phyloP scores from a whole-genome alignment of 345 rosid species.

The Citrus medica region DNA sequence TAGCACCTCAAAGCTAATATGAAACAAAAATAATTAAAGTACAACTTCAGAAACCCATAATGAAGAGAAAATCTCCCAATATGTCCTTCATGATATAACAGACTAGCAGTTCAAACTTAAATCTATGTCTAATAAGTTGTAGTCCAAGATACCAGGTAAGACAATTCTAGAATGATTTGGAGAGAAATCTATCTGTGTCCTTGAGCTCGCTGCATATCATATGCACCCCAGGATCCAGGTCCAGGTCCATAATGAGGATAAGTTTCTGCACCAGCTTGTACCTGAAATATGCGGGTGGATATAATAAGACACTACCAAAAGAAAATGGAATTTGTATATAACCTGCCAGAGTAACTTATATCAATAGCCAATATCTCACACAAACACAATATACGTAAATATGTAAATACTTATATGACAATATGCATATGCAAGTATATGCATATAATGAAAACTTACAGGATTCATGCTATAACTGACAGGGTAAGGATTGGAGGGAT shows the following conservation, averaged over 20 bases:
- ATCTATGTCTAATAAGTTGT: constrained; percentile 32
- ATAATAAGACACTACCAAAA: not conserved
- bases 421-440: not conserved
- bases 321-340: not conserved
- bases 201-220: constrained; percentile 65
- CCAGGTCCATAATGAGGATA: constrained; percentile 74
- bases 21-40: constrained; percentile 19
- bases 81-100: constrained; percentile 19
- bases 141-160: constrained; percentile 38
- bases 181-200: constrained; percentile 59
- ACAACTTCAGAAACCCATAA: constrained; percentile 27
- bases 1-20: constrained; percentile 13
- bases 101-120: constrained; percentile 26
- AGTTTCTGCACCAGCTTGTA: constrained; percentile 57
- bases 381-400: constrained; percentile 1
- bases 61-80: constrained; percentile 16
- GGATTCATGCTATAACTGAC: constrained; percentile 71
- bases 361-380: not conserved
- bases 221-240: constrained; percentile 65
- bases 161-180: constrained; percentile 24
- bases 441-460: constrained; percentile 48
- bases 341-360: not conserved
- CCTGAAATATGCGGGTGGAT: constrained; percentile 34
- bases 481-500: constrained; percentile 60
- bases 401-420: constrained; percentile 1